These are phyloP conservation scores for Trichosporon ovoides DNA, from an alignment of 1,284 basidiomycete species.

Conservation along the genomic window DNA sequence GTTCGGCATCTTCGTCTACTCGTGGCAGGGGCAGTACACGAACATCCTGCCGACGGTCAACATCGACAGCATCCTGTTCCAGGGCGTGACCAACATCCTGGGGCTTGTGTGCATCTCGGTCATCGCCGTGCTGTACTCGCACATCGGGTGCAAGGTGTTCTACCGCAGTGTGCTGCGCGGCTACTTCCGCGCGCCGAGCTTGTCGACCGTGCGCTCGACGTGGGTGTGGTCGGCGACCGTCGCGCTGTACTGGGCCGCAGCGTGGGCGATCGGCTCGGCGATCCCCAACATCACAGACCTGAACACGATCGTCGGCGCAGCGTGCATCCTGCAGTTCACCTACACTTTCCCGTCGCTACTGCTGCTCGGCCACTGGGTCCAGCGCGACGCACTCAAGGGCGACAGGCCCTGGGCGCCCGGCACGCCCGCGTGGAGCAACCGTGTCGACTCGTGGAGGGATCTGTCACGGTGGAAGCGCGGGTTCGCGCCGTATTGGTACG, in stretches of 20 bases:
- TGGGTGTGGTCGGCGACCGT: slow-evolving; percentile 48
- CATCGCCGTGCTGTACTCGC: slow-evolving; percentile 60
- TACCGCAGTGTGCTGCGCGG: slow-evolving; percentile 50
- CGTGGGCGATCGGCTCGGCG: slow-evolving; percentile 59
- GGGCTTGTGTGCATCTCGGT: slow-evolving; percentile 50
- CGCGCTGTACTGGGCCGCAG: slow-evolving; percentile 44
- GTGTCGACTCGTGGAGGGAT: slow-evolving; percentile 17
- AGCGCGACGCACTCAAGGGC: slow-evolving; percentile 16
- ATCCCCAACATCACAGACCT: slow-evolving; percentile 59
- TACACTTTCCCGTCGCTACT: slow-evolving; percentile 18
- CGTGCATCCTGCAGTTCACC: slow-evolving; percentile 21
- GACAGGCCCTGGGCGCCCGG: slow-evolving; percentile 20
- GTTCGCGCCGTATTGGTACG: slow-evolving; percentile 19
- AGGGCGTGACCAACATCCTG: slow-evolving; percentile 54
- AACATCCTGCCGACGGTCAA: slow-evolving; percentile 59
- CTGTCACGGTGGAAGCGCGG: slow-evolving; percentile 19
- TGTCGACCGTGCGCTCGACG: slow-evolving; percentile 53
- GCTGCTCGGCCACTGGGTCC: slow-evolving; percentile 22
- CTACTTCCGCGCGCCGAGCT: slow-evolving; percentile 55
- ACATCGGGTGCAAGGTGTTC: slow-evolving; percentile 49
- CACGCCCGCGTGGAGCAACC: slow-evolving; percentile 15
- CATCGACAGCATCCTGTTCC: slow-evolving; percentile 51
- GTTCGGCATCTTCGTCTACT: slow-evolving; percentile 52
- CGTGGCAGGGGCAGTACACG: slow-evolving; percentile 57
- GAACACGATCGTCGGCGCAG: slow-evolving; percentile 54